These are phyloP conservation scores for Byssoonygena ceratinophila DNA, from an alignment of 2,329 filamentous ascomycete species.

Conservation along the genomic window DNA sequence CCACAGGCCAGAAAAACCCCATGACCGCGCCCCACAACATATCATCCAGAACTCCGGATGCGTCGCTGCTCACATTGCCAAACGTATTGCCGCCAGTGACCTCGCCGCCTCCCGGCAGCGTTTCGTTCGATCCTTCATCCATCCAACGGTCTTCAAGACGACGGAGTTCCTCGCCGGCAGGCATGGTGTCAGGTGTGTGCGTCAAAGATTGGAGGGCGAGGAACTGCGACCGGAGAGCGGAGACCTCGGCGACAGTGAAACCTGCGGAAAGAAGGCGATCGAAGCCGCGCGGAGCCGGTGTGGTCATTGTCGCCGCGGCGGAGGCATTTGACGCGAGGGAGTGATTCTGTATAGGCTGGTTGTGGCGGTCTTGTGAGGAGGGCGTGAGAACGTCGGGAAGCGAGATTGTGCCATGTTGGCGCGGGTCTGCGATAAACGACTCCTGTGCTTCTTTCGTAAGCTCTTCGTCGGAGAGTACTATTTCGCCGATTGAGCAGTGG, in stretches of 20 bases:
- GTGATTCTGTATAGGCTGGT: neutral
- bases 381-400: neutral
- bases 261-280: slow-evolving; percentile 72
- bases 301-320: slow-evolving; percentile 11
- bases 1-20: slow-evolving; percentile 91
- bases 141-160: slow-evolving; percentile 85
- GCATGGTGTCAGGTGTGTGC: slow-evolving; percentile 82
- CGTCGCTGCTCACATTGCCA: slow-evolving; percentile 18
- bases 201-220: slow-evolving; percentile 69
- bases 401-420: neutral
- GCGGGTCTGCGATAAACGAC: neutral
- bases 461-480: slow-evolving; percentile 57
- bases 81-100: slow-evolving; percentile 33
- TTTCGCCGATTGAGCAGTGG: slow-evolving; percentile 80
- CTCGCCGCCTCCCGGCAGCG: slow-evolving; percentile 31
- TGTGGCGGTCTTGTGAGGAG: neutral
- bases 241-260: slow-evolving; percentile 73
- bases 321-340: neutral
- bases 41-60: slow-evolving; percentile 61
- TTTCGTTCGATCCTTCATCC: slow-evolving; percentile 47
- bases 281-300: slow-evolving; percentile 63
- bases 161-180: slow-evolving; percentile 62
- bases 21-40: slow-evolving; percentile 79
- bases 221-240: slow-evolving; percentile 78
- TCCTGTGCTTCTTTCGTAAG: slow-evolving; percentile 53